Evolutionary conservation across 2,329 filamentous ascomycete genomes (phyloP), one percentile per base, ranked within the genome.

Genomic region (Tolypocladium cylindrosporum): DNA sequence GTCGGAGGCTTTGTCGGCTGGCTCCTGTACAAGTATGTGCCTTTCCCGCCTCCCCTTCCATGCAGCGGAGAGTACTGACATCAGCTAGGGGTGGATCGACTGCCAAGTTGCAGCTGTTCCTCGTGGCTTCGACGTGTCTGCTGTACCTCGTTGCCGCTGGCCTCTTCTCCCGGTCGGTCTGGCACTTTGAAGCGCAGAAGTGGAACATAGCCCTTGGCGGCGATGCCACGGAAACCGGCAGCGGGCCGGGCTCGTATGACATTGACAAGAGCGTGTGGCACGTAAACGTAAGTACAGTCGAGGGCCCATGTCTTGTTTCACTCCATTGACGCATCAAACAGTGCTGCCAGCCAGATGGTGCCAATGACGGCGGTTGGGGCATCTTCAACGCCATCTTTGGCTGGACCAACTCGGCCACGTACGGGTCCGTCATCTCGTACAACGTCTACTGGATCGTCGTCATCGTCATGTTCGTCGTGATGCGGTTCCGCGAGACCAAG

Each of bases 391-490:
- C 89, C 59, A 79, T 96, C 56, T 78, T 96, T 13, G 91, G 91
- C 59, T 96, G 91, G 91, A 83, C 85, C 61, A 96, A 96, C 75
- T 90, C 88, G 14, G 91, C 89, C 6, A 95, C 91, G 1, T 91
- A 93, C 66, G 90, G 91, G 55, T 92, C 89, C 1, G 88, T 96
- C 62, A 85, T 96, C 61, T 86, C 88, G 1, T 96, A 96, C 75
- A 95, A 94, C 69, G 59, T 93, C 19, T 96, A 96, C 76, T 96
- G 91, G 91, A 73, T 94, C 55, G 77, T 77, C 10, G 82, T 94
- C 63, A 90, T 91, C 58, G 79, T 90, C 19, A 80, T 79, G 6
- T 89, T 93, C 68, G 60, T 84, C 16, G 63, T 75, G 40, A 79
- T 93, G 77, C 79, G 86, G 48, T 90, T 84, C 74, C 81, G 81